Conservation (phyloP, 352 stramenopile genomes). For the Blastocystis sp. region DNA sequence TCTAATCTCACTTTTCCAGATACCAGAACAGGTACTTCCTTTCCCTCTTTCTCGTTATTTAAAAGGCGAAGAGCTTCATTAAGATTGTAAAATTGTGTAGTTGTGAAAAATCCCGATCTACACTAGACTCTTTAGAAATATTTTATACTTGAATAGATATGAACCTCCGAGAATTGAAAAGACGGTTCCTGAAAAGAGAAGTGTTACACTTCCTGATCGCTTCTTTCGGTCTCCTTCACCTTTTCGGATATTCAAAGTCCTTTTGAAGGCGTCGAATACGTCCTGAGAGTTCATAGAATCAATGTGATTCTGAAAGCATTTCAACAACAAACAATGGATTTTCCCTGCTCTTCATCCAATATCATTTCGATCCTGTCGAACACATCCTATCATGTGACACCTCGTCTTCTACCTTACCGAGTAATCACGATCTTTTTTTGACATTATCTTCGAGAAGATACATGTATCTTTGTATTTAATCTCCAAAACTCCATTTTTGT, state of each 20-base stretch:
- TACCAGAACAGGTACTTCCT: conserved; percentile 16
- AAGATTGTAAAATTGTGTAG: not conserved
- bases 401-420: no score
- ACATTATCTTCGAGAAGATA: no score
- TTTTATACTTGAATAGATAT: not conserved
- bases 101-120: conserved; percentile 30
- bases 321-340: not conserved
- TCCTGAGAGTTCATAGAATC: not conserved
- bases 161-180: conserved; percentile 23
- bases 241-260: not conserved
- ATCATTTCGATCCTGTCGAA: no score
- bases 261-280: not conserved
- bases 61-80: conserved; percentile 17
- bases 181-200: conserved; percentile 39
- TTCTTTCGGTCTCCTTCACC: conserved; percentile 8
- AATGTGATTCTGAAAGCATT: not conserved
- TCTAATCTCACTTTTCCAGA: not conserved
- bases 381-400: no score
- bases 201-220: not conserved
- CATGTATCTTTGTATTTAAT: no score
- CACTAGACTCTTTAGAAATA: not conserved
- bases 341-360: no score
- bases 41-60: not conserved
- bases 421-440: no score
- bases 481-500: no score